Base-by-base conservation (phyloP, 2,329 filamentous ascomycete genomes). In the Colletotrichum siamense region DNA sequence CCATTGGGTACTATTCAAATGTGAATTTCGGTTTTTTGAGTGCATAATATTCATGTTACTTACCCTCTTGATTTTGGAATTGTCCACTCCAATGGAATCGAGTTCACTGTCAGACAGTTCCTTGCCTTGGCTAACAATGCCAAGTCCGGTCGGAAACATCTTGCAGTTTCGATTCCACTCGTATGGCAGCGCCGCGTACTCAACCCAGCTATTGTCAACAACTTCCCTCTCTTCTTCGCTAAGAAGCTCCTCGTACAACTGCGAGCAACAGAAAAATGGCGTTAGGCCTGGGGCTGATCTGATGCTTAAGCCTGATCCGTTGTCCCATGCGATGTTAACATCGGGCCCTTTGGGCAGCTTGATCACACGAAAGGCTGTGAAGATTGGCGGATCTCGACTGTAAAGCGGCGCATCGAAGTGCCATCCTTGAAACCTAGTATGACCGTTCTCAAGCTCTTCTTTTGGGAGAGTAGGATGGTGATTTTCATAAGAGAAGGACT, bases 351-450 rank as follows among this genome's bases (percentile, higher is more conserved):
- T 82, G 4, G 87, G 87, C 16, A 84, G 81, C 71, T 83, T 86
- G 66, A 87, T 69, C 44, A 82, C 84, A 10, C 85, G 84, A 4
- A 88, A 81, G 2, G 85, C 85, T 8, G 86, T 88, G 77, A 86
- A 87, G 81, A 83, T 85, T 3, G 86, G 83, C 1, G 86, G 86
- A 39, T 87, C 83, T 5, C 83, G 81, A 8, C 77, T 84, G 77
- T 87, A 87, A 1, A 88, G 81, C 3, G 87, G 86, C 5, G 86
- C 87, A 73, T 89, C 87, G 26, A 88, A 87, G 76, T 89, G 87
- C 87, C 87, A 89, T 30, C 85, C 81, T 57, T 88, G 86, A 74
- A 88, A 88, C 18, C 87, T 85, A 0, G 85, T 87, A 61, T 86
- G 82, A 10, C 87, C 87, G 8, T 79, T 77, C 3, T 82, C 78